Conservation (phyloP, 2,329 filamentous ascomycete genomes). For the Epichloe brachyelytri region DNA sequence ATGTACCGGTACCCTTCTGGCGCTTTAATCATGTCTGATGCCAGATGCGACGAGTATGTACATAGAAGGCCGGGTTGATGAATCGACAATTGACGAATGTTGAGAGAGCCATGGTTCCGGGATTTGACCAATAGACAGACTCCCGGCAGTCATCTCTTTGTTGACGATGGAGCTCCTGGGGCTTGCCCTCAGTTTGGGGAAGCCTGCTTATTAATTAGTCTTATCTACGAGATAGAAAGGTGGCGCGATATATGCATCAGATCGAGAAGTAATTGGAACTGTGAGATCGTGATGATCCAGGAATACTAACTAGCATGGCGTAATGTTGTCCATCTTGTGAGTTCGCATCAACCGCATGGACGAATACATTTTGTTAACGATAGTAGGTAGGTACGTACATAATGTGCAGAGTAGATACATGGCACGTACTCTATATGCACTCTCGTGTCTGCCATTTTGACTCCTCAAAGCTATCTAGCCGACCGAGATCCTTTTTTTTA, state of each 20-base stretch:
- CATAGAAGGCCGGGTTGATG: too few species aligned
- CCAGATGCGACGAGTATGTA: not conserved
- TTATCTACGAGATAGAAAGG: not conserved
- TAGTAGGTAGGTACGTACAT: too few species aligned
- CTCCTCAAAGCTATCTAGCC: too few species aligned
- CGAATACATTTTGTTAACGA: too few species aligned
- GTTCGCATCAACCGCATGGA: too few species aligned
- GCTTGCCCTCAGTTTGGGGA: not conserved
- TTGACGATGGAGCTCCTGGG: not conserved
- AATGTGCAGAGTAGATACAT: too few species aligned
- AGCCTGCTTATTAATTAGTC: not conserved
- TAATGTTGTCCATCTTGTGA: not conserved
- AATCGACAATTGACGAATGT: not conserved
- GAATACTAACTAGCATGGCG: not conserved
- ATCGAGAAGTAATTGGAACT: not conserved
- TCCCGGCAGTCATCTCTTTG: not conserved
- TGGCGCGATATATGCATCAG: not conserved
- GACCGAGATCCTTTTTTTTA: too few species aligned
- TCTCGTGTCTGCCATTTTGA: too few species aligned
- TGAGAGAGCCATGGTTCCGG: not conserved
- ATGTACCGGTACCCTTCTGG: not conserved
- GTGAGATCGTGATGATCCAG: not conserved
- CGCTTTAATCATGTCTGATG: not conserved
- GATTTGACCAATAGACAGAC: not conserved
- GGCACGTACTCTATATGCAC: too few species aligned